These are phyloP conservation scores for Coelastrella sp. DNA, from an alignment of 139 green algal species.

Conservation along the genomic window DNA sequence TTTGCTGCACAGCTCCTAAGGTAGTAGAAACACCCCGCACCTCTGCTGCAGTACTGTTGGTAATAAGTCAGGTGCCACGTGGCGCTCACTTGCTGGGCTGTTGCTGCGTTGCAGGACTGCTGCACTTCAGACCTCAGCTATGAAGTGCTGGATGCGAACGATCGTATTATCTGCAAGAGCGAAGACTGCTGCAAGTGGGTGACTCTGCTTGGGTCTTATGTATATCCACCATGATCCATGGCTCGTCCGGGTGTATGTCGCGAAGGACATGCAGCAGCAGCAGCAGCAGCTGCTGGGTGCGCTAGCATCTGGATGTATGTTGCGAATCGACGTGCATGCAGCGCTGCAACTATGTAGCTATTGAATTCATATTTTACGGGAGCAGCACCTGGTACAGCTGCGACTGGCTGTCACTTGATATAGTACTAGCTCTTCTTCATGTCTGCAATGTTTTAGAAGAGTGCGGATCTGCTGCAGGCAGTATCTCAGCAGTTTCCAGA, in stretches of 20 bases:
- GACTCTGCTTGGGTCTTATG: not conserved
- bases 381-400: too few species aligned
- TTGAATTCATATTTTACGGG: too few species aligned
- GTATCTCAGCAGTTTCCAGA: too few species aligned
- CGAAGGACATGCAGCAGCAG: not conserved
- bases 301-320: not conserved
- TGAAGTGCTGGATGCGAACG: constrained; percentile 33
- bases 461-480: too few species aligned
- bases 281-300: not conserved
- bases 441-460: too few species aligned
- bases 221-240: not conserved
- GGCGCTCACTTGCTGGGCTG: not conserved
- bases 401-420: too few species aligned
- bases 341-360: too few species aligned
- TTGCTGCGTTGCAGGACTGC: constrained; percentile 1
- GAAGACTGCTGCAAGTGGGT: constrained; percentile 5
- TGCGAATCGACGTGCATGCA: not conserved
- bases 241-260: not conserved
- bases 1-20: not conserved
- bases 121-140: not conserved
- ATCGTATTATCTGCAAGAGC: constrained; percentile 34
- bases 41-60: not conserved
- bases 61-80: not conserved
- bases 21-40: not conserved
- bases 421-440: too few species aligned